A percentile compares a stretch with the other conserved stretches of the same genome.
phyloP scores from a whole-genome alignment of 2,329 filamentous ascomycete genomes.

The Coniella lustricola region DNA sequence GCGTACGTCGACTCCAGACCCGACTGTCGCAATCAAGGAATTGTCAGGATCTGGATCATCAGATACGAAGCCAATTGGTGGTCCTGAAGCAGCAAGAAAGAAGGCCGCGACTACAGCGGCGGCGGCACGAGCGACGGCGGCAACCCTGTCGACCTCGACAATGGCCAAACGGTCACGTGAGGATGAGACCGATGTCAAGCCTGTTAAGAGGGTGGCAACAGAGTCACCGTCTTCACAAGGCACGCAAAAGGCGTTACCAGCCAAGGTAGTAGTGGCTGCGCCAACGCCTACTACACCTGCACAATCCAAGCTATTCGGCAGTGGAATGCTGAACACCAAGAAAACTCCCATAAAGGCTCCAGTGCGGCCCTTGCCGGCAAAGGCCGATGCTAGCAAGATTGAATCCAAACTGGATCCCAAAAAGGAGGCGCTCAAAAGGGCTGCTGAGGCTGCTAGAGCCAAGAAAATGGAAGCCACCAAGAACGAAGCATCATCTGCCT shows the following conservation, averaged over 20 bases:
- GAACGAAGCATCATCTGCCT: conserved; percentile 22
- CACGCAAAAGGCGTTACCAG: conserved; percentile 12
- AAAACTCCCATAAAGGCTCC: conserved; percentile 24
- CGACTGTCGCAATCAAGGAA: conserved; percentile 4
- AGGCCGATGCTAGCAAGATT: conserved; percentile 22
- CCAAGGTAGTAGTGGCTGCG: conserved; percentile 10
- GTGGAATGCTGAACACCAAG: conserved; percentile 13
- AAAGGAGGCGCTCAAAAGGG: conserved; percentile 25
- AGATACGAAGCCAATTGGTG: conserved; percentile 16
- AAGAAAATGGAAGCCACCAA: conserved; percentile 26
- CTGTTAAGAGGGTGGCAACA: conserved; percentile 32
- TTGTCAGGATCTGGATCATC: background rate
- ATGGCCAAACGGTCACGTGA: conserved; percentile 30
- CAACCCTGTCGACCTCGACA: conserved; percentile 16
- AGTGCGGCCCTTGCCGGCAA: conserved; percentile 24
- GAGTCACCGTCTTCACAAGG: conserved; percentile 22
- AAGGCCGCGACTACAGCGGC: conserved; percentile 16
- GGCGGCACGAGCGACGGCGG: conserved; percentile 19
- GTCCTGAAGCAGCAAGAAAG: conserved; percentile 17
- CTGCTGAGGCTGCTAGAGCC: conserved; percentile 15
- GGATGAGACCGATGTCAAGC: conserved; percentile 31
- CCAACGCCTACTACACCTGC: conserved; percentile 3
- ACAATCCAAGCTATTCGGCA: conserved; percentile 13
- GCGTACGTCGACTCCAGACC: conserved; percentile 15
- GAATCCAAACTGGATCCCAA: conserved; percentile 25